Evolutionary conservation across 2,329 filamentous ascomycete genomes (phyloP).

Genomic region (Stagonosporopsis cucurbitacearum): DNA sequence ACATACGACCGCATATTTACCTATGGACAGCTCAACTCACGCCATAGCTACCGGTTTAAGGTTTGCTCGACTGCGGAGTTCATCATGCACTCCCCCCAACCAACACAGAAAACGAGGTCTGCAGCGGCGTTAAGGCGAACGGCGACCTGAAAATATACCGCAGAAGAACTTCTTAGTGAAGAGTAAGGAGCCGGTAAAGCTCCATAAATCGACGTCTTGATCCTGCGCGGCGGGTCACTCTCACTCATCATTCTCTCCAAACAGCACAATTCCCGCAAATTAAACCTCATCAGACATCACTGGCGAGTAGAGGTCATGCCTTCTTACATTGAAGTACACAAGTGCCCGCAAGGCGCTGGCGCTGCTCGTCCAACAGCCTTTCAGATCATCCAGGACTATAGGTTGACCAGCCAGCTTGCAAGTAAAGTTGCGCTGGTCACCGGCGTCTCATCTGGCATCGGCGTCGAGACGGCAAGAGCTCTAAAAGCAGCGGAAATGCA

Average conservation of each 20-base stretch:
- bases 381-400: background rate
- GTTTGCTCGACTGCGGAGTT: background rate
- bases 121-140: background rate
- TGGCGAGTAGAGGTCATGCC: background rate
- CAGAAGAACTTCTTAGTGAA: background rate
- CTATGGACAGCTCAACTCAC: background rate
- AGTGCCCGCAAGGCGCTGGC: background rate
- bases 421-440: background rate
- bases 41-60: background rate
- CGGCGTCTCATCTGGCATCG: conserved; percentile 5
- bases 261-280: background rate
- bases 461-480: too few relatives aligned
- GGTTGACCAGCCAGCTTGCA: background rate
- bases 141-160: background rate
- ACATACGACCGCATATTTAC: too few relatives aligned
- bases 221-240: background rate
- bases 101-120: background rate
- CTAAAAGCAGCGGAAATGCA: background rate
- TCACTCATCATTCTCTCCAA: background rate
- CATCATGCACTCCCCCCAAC: background rate
- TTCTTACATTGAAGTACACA: background rate
- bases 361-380: background rate
- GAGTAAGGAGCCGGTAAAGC: too few relatives aligned
- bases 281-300: background rate
- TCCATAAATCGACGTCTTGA: background rate